These are phyloP conservation scores for Sclerotiophoma versabilis DNA, from an alignment of 2,329 filamentous ascomycete genomes.

Conservation along the genomic window DNA sequence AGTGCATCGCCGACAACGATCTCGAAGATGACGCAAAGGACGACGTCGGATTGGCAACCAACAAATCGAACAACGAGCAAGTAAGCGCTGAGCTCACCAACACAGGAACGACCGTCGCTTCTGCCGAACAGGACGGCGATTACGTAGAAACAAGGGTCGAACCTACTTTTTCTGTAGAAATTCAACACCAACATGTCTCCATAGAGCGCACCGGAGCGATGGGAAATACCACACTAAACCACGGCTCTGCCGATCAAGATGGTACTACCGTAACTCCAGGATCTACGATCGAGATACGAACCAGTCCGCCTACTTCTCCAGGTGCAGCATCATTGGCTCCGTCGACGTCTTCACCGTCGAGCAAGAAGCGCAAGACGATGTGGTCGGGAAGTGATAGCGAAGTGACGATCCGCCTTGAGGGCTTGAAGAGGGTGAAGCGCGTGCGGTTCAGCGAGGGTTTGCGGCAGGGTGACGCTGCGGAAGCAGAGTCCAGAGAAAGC, in stretches of 20 bases:
- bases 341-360: background rate
- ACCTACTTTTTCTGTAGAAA: background rate
- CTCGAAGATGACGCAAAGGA: background rate
- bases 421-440: background rate
- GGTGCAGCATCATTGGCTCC: background rate
- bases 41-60: background rate
- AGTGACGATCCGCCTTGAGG: background rate
- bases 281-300: background rate
- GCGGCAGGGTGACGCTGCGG: background rate
- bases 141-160: background rate
- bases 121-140: background rate
- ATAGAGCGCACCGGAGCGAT: background rate
- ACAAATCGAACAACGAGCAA: background rate
- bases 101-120: background rate
- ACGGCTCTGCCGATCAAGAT: background rate
- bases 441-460: background rate
- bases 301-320: background rate
- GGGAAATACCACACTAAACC: background rate
- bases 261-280: background rate
- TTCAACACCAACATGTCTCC: background rate
- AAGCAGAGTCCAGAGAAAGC: background rate
- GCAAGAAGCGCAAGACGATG: conserved; percentile 1
- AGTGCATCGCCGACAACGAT: background rate
- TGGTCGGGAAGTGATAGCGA: background rate
- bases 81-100: background rate